These are phyloP conservation scores for Diplodia sapinea DNA, from an alignment of 2,329 filamentous ascomycete species.

Conservation along the genomic window DNA sequence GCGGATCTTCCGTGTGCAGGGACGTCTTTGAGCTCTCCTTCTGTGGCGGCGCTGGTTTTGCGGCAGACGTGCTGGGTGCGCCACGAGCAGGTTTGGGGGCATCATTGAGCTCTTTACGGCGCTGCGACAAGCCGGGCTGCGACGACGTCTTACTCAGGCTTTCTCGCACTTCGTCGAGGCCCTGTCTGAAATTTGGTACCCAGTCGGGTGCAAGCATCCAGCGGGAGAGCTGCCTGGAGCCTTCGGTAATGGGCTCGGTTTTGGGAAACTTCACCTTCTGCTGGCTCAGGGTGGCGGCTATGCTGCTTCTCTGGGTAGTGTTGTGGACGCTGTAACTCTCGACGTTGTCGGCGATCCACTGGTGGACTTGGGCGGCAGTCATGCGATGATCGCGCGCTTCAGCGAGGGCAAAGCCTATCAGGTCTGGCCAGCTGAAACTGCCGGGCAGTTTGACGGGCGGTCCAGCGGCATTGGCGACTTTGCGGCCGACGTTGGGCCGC, in stretches of 20 bases:
- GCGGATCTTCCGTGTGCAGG: background rate
- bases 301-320: conserved; percentile 23
- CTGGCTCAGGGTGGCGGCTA: conserved; percentile 23
- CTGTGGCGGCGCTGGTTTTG: background rate
- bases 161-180: background rate
- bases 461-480: background rate
- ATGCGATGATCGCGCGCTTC: conserved; percentile 23
- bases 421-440: conserved; percentile 27
- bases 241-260: conserved; percentile 7
- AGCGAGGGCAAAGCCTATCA: conserved; percentile 25
- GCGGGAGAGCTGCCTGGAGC: conserved; percentile 15
- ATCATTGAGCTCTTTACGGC: conserved; percentile 11
- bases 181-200: background rate
- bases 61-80: background rate
- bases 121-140: background rate
- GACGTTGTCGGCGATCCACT: conserved; percentile 28
- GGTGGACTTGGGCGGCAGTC: conserved; percentile 17
- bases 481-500: background rate
- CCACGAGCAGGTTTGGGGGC: background rate
- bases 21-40: background rate
- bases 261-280: conserved; percentile 22
- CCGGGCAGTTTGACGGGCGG: conserved; percentile 6
- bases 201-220: conserved; percentile 10
- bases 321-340: conserved; percentile 12
- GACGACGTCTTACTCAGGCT: background rate